Percentiles rank a stretch among this genome's conserved stretches.
phyloP scores from a whole-genome alignment of 805 yeast genomes.

The Pichia scutulata region DNA sequence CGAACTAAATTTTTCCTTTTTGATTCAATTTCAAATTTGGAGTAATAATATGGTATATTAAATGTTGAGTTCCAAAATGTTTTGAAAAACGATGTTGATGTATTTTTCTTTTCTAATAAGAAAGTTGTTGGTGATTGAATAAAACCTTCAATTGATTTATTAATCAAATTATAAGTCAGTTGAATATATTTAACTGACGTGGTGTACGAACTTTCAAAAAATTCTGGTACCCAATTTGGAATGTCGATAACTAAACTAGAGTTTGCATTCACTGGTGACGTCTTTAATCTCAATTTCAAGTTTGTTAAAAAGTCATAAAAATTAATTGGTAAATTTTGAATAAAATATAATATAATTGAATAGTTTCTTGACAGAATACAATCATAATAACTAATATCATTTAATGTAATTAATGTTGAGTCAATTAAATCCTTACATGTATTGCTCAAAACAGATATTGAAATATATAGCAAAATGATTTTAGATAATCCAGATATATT shows the following conservation, averaged over 20 bases:
- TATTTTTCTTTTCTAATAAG: slow-evolving; percentile 15
- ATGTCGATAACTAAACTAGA: neutral
- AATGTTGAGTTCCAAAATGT: slow-evolving; percentile 25
- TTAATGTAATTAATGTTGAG: slow-evolving; percentile 35
- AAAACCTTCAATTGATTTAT: slow-evolving; percentile 11
- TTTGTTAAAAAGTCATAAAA: slow-evolving; percentile 9
- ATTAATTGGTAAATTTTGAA: slow-evolving; percentile 34
- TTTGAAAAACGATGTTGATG: slow-evolving; percentile 12
- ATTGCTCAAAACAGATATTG: slow-evolving; percentile 13
- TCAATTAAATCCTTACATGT: slow-evolving; percentile 27
- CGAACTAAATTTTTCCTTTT: slow-evolving; percentile 18
- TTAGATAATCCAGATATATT: slow-evolving; percentile 18
- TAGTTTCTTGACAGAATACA: slow-evolving; percentile 27
- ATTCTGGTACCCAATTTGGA: slow-evolving; percentile 18
- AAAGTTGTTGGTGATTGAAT: slow-evolving; percentile 22
- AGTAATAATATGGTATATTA: slow-evolving; percentile 31
- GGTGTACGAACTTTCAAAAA: neutral
- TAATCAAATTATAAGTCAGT: slow-evolving; percentile 8
- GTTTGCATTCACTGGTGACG: neutral
- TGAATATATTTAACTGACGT: neutral
- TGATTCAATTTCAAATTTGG: slow-evolving; percentile 22
- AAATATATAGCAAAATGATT: slow-evolving; percentile 17
- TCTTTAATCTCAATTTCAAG: slow-evolving; percentile 15
- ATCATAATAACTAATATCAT: slow-evolving; percentile 43
- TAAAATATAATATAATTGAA: slow-evolving; percentile 26